Base-by-base conservation (phyloP, 768 basidiomycete genomes). In the Postia placenta region DNA sequence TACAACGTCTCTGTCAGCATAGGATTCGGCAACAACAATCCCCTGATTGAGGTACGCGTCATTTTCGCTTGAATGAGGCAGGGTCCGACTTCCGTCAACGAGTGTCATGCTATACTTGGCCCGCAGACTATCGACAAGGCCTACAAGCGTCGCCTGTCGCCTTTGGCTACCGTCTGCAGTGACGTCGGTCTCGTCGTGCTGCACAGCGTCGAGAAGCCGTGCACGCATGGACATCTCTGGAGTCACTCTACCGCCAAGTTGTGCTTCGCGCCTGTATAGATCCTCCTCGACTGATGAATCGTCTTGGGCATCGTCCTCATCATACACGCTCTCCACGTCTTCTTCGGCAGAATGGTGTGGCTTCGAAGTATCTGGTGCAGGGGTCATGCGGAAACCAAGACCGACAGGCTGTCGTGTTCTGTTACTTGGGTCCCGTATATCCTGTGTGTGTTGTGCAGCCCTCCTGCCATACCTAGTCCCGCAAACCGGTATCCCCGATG, bases 111-210 rank as follows among this genome's bases (percentile, higher is more conserved):
- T 50, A 37, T 53, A 60, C 26, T 61, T 59, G 23, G 67, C 56
- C n/a, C 62, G 47, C 5, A 63, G 37, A 7, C 59, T 66, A 37
- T 65, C 59, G 2, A 74, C 67, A 1, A 73, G 62, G 0, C 67
- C 66, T 14, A 69, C 46, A 6, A 74, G 60, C 4, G 68, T 70
- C 40, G 63, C 65, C 23, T 63, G 65, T n/a, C 68, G 67, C 37
- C 61, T 63, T 51, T 23, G 40, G 19, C 38, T 26, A 17, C 45
- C 41, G 4, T 25, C 42, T 19, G 19, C 22, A 17, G 38, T 19
- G 11, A 22, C 14, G 7, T 5, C 17, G 5, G 24, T 14, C 19
- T 7, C 7, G 42, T 19, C 24, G 19, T 26, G 14, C 7, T 11
- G 19, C 42, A 22, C 42, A 14, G 42, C 19, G 24, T 42, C 42